Conservation (phyloP, 108 stramenopile genomes). For the Heterococcus sp. region DNA sequence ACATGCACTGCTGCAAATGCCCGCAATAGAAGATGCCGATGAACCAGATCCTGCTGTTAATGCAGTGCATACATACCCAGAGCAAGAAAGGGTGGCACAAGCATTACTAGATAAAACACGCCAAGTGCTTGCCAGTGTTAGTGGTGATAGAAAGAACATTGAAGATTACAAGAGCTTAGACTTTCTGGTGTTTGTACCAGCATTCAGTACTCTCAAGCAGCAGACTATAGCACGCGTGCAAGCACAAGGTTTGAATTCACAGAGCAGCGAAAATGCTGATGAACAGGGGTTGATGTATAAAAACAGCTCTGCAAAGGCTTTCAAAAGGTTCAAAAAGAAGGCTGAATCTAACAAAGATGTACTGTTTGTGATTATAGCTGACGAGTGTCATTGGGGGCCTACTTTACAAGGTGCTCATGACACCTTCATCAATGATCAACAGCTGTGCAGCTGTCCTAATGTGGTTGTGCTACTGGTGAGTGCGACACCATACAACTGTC, state of each 20-base stretch:
- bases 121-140: too few species aligned
- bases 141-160: too few species aligned
- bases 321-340: background rate
- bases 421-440: background rate
- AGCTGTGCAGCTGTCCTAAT: too few species aligned
- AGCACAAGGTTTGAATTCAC: background rate
- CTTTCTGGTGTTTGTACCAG: background rate
- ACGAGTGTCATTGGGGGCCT: background rate
- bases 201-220: background rate
- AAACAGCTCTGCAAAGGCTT: background rate
- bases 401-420: background rate
- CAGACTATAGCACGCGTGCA: background rate
- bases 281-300: background rate
- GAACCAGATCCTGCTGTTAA: too few species aligned
- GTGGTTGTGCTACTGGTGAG: background rate
- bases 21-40: too few species aligned
- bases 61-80: too few species aligned
- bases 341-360: background rate
- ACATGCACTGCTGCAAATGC: too few species aligned
- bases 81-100: too few species aligned
- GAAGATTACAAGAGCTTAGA: too few species aligned
- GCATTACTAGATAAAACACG: too few species aligned
- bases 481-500: constrained; percentile 2
- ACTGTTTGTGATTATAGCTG: background rate
- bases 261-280: too few species aligned